Conservation (phyloP, 768 basidiomycete genomes). For the Tylopilus sp. region DNA sequence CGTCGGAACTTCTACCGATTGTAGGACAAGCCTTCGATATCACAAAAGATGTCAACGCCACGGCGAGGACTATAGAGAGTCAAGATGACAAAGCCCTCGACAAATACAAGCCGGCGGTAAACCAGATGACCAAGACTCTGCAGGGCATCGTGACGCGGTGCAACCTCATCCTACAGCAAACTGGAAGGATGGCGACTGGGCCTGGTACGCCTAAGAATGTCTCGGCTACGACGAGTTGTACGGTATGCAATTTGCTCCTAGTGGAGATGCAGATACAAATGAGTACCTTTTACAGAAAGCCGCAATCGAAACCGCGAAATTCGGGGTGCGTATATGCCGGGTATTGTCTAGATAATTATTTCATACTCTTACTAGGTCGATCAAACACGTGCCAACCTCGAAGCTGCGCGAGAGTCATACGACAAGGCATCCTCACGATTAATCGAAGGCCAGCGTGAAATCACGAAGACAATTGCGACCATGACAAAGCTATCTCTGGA, state of each 20-base stretch:
- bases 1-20: constrained; percentile 11
- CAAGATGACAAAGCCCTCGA: constrained; percentile 1
- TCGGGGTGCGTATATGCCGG: constrained; percentile 1
- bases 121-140: constrained; percentile 13
- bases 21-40: neutral
- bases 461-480: constrained; percentile 16
- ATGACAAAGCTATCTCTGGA: constrained; percentile 20
- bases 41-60: constrained; percentile 1
- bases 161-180: constrained; percentile 18
- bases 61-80: constrained; percentile 3
- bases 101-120: constrained; percentile 5
- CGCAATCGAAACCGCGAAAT: constrained; percentile 10
- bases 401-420: constrained; percentile 15
- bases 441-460: constrained; percentile 18
- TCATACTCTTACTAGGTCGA: constrained; percentile 8
- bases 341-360: neutral
- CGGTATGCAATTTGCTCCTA: neutral
- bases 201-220: constrained; percentile 16
- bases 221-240: neutral
- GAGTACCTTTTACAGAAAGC: constrained; percentile 3
- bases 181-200: constrained; percentile 10
- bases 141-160: constrained; percentile 17
- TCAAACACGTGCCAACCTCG: constrained; percentile 21
- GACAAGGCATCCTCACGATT: constrained; percentile 10
- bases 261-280: neutral